phyloP scores from a whole-genome alignment of 805 yeast species.

The Middelhovenomyces tepae region DNA sequence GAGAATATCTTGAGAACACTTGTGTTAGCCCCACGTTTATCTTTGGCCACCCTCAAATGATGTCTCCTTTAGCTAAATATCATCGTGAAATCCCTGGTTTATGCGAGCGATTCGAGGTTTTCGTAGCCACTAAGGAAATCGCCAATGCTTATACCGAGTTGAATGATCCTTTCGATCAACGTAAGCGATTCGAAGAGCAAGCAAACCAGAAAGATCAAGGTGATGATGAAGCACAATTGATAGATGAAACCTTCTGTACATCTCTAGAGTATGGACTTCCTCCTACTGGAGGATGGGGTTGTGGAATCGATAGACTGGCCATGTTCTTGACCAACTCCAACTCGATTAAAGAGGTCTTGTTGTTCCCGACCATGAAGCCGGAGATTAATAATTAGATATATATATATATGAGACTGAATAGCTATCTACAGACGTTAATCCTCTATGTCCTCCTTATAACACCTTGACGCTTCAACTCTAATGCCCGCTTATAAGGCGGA shows the following conservation, averaged over 20 bases:
- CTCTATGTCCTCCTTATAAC: conserved; percentile 25
- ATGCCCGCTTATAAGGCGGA: conserved; percentile 90
- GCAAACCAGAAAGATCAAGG: conserved; percentile 98
- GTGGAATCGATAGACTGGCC: conserved; percentile 96
- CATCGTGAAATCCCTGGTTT: conserved; percentile 87
- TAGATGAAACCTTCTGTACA: conserved; percentile 94
- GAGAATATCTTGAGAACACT: conserved; percentile 81
- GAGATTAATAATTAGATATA: conserved; percentile 40
- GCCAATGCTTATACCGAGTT: conserved; percentile 98
- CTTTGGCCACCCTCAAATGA: conserved; percentile 98
- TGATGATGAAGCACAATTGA: conserved; percentile 96
- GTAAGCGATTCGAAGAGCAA: conserved; percentile 96
- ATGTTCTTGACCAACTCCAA: conserved; percentile 96
- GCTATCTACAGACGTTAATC: neutral
- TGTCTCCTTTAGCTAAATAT: conserved; percentile 98
- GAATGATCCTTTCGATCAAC: conserved; percentile 98
- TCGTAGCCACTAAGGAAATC: conserved; percentile 97
- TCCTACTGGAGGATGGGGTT: conserved; percentile 99
- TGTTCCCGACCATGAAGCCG: conserved; percentile 98
- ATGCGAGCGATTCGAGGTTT: conserved; percentile 97
- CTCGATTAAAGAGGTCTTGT: conserved; percentile 92
- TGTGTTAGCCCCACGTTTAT: conserved; percentile 96
- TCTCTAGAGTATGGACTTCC: conserved; percentile 98
- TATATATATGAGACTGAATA: conserved; percentile 2
- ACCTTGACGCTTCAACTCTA: conserved; percentile 79